Evolutionary conservation across 345 rosid genomes (phyloP).

Genomic region (Ceriops tagal): DNA sequence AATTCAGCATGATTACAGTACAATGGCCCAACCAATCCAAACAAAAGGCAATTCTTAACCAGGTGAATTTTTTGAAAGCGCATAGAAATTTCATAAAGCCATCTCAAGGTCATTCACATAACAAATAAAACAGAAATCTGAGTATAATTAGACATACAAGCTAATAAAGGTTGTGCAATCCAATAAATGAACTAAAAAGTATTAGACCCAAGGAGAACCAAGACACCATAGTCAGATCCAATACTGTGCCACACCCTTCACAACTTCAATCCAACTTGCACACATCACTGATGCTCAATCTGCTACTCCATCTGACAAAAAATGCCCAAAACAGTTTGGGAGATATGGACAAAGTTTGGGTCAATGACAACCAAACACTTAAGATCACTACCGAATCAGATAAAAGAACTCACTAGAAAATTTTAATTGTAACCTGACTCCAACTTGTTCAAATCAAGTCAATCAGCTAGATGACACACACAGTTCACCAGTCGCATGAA

Average conservation of each 20-base stretch:
- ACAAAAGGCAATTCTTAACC: neutral
- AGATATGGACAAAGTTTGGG: too few species aligned
- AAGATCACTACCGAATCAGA: neutral
- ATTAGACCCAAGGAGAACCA: neutral
- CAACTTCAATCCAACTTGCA: neutral
- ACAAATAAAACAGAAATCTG: too few species aligned
- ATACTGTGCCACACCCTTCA: neutral
- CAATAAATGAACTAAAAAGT: neutral
- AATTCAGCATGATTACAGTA: too few species aligned
- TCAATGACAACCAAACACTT: too few species aligned
- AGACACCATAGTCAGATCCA: neutral
- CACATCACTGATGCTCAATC: neutral
- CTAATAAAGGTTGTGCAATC: neutral
- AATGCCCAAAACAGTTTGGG: neutral
- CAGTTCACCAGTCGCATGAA: slow-evolving; percentile 26
- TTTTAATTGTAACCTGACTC: slow-evolving; percentile 30
- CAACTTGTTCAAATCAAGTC: slow-evolving; percentile 35
- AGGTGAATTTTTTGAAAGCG: neutral
- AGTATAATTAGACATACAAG: neutral
- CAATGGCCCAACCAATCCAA: neutral
- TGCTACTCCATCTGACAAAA: neutral
- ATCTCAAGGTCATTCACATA: too few species aligned
- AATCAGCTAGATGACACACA: slow-evolving; percentile 31
- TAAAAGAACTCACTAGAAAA: slow-evolving; percentile 18
- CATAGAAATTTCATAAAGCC: neutral